phyloP scores from a whole-genome alignment of 129 eudicot species.

The Tagetes erecta region DNA sequence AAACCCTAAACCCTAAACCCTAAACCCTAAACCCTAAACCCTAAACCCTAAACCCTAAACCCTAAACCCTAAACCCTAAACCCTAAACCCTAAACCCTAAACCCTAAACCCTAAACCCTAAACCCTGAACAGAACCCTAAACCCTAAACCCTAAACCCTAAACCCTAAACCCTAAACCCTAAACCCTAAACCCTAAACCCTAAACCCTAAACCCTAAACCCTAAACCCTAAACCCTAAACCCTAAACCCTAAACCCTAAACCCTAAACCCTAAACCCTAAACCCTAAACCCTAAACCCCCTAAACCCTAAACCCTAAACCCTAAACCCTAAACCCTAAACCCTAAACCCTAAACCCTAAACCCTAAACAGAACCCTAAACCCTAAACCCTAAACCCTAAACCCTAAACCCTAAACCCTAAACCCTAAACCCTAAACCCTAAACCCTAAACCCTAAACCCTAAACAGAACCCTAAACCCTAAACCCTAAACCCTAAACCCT shows the following conservation, averaged over 20 bases:
- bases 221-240: background rate
- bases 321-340: too few relatives aligned
- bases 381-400: too few relatives aligned
- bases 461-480: too few relatives aligned
- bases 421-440: background rate
- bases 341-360: background rate
- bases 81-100: conserved; percentile 15
- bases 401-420: too few relatives aligned
- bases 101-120: conserved; percentile 16
- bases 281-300: conserved; percentile 2
- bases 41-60: background rate
- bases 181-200: conserved; percentile 14
- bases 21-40: background rate
- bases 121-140: conserved; percentile 12
- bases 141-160: conserved; percentile 19
- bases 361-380: background rate
- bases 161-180: background rate
- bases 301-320: conserved; percentile 6
- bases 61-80: conserved; percentile 11
- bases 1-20: background rate
- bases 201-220: conserved; percentile 4
- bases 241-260: conserved; percentile 5
- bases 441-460: too few relatives aligned
- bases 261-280: background rate
- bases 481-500: too few relatives aligned